Base-by-base conservation (phyloP, 2,329 filamentous ascomycete genomes). In the Pestalotiopsis sp. region DNA sequence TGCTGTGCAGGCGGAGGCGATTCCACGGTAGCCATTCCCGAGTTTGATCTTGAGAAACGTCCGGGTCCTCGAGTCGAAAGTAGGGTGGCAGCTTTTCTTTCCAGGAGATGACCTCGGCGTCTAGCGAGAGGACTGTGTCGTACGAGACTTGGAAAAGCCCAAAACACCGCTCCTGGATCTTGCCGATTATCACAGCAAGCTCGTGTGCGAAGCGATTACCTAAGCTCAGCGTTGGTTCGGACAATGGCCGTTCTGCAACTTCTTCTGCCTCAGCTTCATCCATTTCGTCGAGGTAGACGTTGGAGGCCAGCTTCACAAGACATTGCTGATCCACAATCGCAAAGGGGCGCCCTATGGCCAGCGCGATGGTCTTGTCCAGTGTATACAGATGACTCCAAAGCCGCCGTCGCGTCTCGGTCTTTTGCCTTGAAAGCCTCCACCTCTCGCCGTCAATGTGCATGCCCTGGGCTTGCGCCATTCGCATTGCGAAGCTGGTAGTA, bases 401-500 rank as follows among this genome's bases (percentile, higher is more conserved):
- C 6, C 81, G 72, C 6, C 81, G 72, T 31, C 81, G 73, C 1
- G 78, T 80, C 68, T 82, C 80, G 0, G 78, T 77, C 52, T 78
- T 78, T 59, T 79, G 79, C 4, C 75, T 74, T 0, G 80, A 75
- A 11, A 83, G 70, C 9, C 78, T 72, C 79, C 80, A 82, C 17
- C 78, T 74, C 68, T 80, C 78, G 7, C 81, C 81, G 68, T 83
- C 81, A 25, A 82, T 79, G 66, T 83, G 81, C 75, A 82, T 82
- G 0, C 81, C 81, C 65, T 83, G 81, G 0, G 80, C 81, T 68
- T 82, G 80, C 4, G 81, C 81, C 78, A 82, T 81, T 14, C 81
- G 79, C 72, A 82, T 80, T 1, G 81, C 81, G 58, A 83, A 82
- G 69, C 80, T 80, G 3, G 77, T 77, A 1, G 81, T 83, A 1